These are phyloP conservation scores for Kodamaea hsintzibuensis DNA, from an alignment of 805 yeast genomes.

Conservation along the genomic window DNA sequence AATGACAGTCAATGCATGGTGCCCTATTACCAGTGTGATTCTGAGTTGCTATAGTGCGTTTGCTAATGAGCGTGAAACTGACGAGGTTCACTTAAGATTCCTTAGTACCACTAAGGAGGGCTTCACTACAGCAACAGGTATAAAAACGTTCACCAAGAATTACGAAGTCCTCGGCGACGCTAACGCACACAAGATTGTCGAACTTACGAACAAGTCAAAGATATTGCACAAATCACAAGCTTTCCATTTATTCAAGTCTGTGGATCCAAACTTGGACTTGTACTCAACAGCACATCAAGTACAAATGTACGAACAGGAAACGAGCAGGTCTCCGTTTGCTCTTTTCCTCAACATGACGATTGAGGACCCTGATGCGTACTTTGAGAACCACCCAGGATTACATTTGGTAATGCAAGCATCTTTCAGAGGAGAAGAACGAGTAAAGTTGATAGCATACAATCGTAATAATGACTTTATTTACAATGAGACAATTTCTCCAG, in stretches of 20 bases:
- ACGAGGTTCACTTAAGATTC: constrained; percentile 25
- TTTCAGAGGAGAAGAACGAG: constrained; percentile 11
- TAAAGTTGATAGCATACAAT: constrained; percentile 20
- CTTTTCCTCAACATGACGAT: constrained; percentile 62
- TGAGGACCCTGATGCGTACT: constrained; percentile 25
- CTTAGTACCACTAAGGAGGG: constrained; percentile 26
- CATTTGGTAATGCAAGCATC: constrained; percentile 50
- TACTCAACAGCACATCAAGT: constrained; percentile 73
- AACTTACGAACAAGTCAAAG: constrained; percentile 64
- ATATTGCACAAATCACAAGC: constrained; percentile 78
- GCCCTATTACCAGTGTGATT: constrained; percentile 55
- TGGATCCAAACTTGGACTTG: constrained; percentile 31
- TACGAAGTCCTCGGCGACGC: constrained; percentile 24
- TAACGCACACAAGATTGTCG: constrained; percentile 44
- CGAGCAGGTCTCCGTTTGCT: constrained; percentile 60
- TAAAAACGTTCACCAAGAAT: constrained; percentile 22
- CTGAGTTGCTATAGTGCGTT: constrained; percentile 45
- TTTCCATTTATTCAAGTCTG: constrained; percentile 74
- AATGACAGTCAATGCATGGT: constrained; percentile 69
- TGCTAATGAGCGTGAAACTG: constrained; percentile 11
- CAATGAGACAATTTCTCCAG: constrained; percentile 23
- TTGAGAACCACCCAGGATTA: constrained; percentile 27
- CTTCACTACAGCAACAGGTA: constrained; percentile 22
- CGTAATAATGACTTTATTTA: constrained; percentile 18
- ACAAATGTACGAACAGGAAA: constrained; percentile 52